phyloP scores from a whole-genome alignment of 2,329 filamentous ascomycete species.

The Pseudogymnoascus sp. region DNA sequence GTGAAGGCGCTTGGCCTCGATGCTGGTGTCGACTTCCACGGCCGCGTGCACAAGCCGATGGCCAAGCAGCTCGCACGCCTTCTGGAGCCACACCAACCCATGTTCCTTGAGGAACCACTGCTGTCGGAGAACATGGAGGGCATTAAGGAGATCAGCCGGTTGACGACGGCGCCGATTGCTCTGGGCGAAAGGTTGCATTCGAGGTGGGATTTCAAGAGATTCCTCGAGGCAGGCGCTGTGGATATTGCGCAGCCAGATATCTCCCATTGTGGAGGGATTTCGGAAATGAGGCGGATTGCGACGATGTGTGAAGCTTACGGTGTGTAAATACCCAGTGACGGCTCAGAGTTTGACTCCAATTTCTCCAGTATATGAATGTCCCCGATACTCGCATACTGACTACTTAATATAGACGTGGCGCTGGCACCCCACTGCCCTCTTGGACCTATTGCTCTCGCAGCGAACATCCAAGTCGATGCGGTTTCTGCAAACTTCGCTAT shows the following conservation, averaged over 20 bases:
- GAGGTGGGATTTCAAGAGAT: slow-evolving; percentile 65
- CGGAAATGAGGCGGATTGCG: slow-evolving; percentile 60
- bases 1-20: slow-evolving; percentile 65
- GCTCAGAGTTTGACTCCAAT: not conserved
- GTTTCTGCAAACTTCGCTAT: slow-evolving; percentile 59
- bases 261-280: slow-evolving; percentile 63
- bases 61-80: slow-evolving; percentile 63
- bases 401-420: slow-evolving; percentile 36
- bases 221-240: slow-evolving; percentile 57
- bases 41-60: slow-evolving; percentile 70
- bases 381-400: not conserved
- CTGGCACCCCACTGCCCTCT: slow-evolving; percentile 67
- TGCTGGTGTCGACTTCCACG: slow-evolving; percentile 69
- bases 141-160: slow-evolving; percentile 50
- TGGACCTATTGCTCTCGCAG: slow-evolving; percentile 64
- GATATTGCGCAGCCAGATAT: slow-evolving; percentile 70
- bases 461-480: slow-evolving; percentile 58
- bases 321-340: slow-evolving; percentile 5
- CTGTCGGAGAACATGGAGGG: slow-evolving; percentile 59
- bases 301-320: slow-evolving; percentile 66
- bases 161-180: slow-evolving; percentile 57
- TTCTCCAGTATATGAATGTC: not conserved
- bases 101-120: slow-evolving; percentile 71
- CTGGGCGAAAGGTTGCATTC: slow-evolving; percentile 64
- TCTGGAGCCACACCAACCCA: slow-evolving; percentile 56